Base-by-base conservation (phyloP, 2,329 filamentous ascomycete genomes). In the Diaporthe destruens region DNA sequence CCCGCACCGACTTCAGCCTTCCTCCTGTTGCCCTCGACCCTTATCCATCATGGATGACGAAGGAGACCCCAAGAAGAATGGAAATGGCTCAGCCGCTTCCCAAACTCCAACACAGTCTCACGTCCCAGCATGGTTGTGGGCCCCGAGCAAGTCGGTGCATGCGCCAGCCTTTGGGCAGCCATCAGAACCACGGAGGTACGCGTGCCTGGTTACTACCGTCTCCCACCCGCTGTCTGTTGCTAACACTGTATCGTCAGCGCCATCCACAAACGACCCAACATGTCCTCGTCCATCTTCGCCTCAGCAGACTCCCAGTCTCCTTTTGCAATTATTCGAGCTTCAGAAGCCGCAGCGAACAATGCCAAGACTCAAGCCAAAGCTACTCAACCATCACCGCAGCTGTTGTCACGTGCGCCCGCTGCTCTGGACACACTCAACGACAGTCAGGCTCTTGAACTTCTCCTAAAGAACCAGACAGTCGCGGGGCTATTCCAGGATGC, bases 361-460 rank as follows among this genome's bases (percentile, higher is more conserved):
- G 7, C 23, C n/a, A 25, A 3, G 6, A n/a, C 8, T n/a, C 32
- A 67, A 20, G 8, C 39, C 20, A 4, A 42, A 36, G 42, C 25
- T 18, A 2, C 44, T 20, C 56, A 44, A 8, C 20, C 39, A 18
- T 16, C 39, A 1, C 53, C 3, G 3, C 9, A n/a, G 12, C 59
- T 7, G n/a, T 67, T 6, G 7, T 11, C 47, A 6, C 34, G 18
- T 16, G 16, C n/a, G 16, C 39, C 39, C 39, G 14, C 39, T 14
- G 20, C 39, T 9, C 14, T 63, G 5, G 23, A 54, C 34, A 51
- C 54, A 0, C 49, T 72, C 20, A 57, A 9, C 11, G 72, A 71
- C 49, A 49, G 68, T 25, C 29, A 72, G 23, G 55, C 69, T 20
- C 69, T 72, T 6, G 47, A 32, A 8, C 14, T 74, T 8, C 63